Evolutionary conservation across 495 filamentous ascomycete species (phyloP).

Genomic region (Pyrenula aspistea): DNA sequence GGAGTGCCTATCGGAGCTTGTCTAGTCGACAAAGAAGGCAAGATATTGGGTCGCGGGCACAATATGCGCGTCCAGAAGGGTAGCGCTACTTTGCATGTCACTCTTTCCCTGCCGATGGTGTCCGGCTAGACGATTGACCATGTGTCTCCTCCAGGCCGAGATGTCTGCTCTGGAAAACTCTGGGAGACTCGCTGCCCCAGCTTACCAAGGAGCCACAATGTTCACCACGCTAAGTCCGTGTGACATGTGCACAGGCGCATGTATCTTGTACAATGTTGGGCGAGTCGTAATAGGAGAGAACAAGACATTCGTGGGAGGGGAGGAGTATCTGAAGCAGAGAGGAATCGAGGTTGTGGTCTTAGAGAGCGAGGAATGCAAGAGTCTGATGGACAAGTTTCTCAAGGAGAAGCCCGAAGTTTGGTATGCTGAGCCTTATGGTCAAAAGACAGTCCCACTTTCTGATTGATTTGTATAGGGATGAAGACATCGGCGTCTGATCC

Average conservation of each 20-base stretch:
- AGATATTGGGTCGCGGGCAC: constrained; percentile 66
- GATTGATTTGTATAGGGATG: constrained; percentile 42
- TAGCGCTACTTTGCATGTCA: constrained; percentile 65
- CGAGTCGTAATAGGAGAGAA: constrained; percentile 83
- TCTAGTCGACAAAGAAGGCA: constrained; percentile 56
- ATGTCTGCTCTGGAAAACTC: constrained; percentile 71
- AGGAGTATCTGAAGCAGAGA: constrained; percentile 55
- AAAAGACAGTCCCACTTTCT: constrained; percentile 6
- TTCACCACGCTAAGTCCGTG: constrained; percentile 82
- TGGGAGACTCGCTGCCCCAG: constrained; percentile 58
- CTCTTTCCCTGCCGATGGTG: no score
- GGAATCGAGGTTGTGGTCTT: constrained; percentile 69
- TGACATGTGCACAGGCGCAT: constrained; percentile 82
- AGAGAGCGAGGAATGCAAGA: constrained; percentile 54
- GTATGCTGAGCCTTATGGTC: constrained; percentile 29
- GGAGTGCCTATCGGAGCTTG: constrained; percentile 77
- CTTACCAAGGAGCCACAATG: constrained; percentile 68
- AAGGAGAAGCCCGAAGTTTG: constrained; percentile 64
- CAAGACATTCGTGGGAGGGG: constrained; percentile 64
- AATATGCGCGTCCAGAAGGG: constrained; percentile 73
- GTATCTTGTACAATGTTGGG: constrained; percentile 65
- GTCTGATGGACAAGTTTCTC: constrained; percentile 68
- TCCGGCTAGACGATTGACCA: no score
- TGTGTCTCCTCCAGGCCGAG: constrained; percentile 59
- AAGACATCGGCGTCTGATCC: constrained; percentile 60